phyloP scores from a whole-genome alignment of 2,329 filamentous ascomycete genomes.

The Zymoseptoria passerinii region DNA sequence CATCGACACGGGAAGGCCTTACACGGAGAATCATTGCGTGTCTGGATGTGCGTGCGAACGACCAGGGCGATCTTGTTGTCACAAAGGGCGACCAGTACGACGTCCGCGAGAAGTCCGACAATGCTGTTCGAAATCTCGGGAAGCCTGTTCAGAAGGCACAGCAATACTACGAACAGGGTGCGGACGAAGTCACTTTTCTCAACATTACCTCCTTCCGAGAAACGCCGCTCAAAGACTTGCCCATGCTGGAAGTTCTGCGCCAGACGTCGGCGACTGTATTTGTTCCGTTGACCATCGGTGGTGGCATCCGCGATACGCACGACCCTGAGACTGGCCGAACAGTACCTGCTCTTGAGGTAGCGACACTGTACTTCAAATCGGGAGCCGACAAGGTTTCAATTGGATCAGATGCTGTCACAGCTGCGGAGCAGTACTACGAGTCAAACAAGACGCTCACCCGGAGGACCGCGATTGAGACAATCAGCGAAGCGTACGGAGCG shows the following conservation, averaged over 20 bases:
- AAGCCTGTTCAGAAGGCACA: slow-evolving; percentile 94
- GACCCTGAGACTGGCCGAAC: slow-evolving; percentile 73
- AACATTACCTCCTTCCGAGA: slow-evolving; percentile 98
- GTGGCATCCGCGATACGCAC: slow-evolving; percentile 85
- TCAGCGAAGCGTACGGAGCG: slow-evolving; percentile 85
- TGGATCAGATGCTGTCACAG: slow-evolving; percentile 85
- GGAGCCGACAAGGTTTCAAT: slow-evolving; percentile 98
- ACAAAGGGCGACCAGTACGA: slow-evolving; percentile 99
- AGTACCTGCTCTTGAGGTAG: slow-evolving; percentile 85
- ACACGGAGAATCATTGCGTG: slow-evolving; percentile 94
- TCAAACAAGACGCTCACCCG: slow-evolving; percentile 62
- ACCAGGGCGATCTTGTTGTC: slow-evolving; percentile 88
- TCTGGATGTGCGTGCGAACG: slow-evolving; percentile 89
- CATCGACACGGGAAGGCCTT: slow-evolving; percentile 53
- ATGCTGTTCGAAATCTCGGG: slow-evolving; percentile 78
- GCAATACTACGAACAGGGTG: slow-evolving; percentile 91
- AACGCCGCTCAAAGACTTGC: slow-evolving; percentile 81
- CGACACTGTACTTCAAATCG: slow-evolving; percentile 93
- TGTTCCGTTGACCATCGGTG: slow-evolving; percentile 89
- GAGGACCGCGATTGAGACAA: slow-evolving; percentile 88
- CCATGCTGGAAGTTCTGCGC: slow-evolving; percentile 91
- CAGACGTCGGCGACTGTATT: slow-evolving; percentile 85
- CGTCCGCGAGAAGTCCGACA: slow-evolving; percentile 74
- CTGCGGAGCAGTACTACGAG: slow-evolving; percentile 83
- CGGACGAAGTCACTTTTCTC: slow-evolving; percentile 93